Evolutionary conservation across 164 flowering plant genomes (phyloP), one percentile per base, ranked within the genome.

Genomic region (Santalum album): DNA sequence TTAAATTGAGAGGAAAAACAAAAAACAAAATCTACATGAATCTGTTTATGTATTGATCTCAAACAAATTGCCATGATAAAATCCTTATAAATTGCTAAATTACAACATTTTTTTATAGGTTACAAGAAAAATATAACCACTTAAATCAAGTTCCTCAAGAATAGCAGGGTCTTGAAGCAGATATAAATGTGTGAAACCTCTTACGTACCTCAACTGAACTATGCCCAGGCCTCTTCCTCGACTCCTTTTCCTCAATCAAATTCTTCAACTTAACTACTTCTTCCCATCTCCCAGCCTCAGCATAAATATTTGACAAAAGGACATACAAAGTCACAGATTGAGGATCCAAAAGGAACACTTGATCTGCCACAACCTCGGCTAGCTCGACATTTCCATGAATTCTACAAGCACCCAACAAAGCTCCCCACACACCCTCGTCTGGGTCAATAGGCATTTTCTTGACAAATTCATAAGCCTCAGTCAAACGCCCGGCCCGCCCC

Each of bases 371-470:
- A 40, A 67, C 54, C 65, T 78, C 73, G 3, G 78, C 87, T 58
- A 79, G 50, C 61, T 75, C 73, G 49, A 67, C 58, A 60, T 82
- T 66, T 1, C 84, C 69, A 53, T 78, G 81, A 29, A 82, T 65
- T 51, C 82, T 73, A 49, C 81, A 82, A 14, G 77, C 87, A 32
- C 72, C 80, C 59, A 84, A 53, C 53, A 84, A 60, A 21, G 76
- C 71, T 55, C 76, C 81, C 85, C 85, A 79, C 51, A 80, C 71
- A 70, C 74, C 71, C 47, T 75, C 84, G 16, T 69, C 68, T n/a
- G 86, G 81, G 61, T 75, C 71, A 27, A 81, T 49, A 10, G 82
- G 81, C 82, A 84, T 82, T 54, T 56, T 57, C 20, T 49, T 50
- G 23, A 84, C 75, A 42, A 84, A 75, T 19, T 69, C 71, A 58